A percentile compares a stretch with the other conserved stretches of the same genome.
Conservation (phyloP, 129 eudicot genomes). For the Calendula officinalis region DNA sequence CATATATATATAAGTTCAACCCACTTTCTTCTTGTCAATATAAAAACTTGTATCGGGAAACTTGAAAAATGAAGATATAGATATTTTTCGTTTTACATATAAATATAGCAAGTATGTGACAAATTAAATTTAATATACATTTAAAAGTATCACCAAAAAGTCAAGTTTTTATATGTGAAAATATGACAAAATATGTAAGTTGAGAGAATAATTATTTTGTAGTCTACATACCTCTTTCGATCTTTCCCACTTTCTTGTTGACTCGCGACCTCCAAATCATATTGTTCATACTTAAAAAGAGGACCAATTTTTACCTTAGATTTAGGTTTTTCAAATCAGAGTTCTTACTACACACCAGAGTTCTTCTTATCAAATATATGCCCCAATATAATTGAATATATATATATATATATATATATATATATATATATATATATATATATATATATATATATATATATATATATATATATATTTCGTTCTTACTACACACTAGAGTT, state of each 20-base stretch:
- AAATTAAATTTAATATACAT: neutral
- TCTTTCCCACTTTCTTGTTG: conserved; percentile 37
- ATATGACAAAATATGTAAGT: neutral
- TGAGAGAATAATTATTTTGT: conserved; percentile 19
- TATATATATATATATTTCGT: no score
- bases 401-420: no score
- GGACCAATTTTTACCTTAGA: conserved; percentile 4
- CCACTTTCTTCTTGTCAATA: no score
- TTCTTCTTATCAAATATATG: no score
- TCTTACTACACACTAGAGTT: no score
- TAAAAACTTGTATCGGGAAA: no score
- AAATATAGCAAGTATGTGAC: neutral
- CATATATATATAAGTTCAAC: no score
- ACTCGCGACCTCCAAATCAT: conserved; percentile 35
- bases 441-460: no score
- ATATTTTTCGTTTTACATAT: conserved; percentile 1
- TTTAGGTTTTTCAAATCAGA: no score
- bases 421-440: no score
- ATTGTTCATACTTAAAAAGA: conserved; percentile 17
- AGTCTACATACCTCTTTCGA: neutral
- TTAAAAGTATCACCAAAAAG: neutral
- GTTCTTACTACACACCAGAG: no score
- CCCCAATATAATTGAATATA: no score
- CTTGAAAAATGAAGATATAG: neutral
- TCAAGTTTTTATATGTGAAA: neutral